Evolutionary conservation across 1,284 basidiomycete species (phyloP).

Genomic region (Exobasidium cylindrosporum): DNA sequence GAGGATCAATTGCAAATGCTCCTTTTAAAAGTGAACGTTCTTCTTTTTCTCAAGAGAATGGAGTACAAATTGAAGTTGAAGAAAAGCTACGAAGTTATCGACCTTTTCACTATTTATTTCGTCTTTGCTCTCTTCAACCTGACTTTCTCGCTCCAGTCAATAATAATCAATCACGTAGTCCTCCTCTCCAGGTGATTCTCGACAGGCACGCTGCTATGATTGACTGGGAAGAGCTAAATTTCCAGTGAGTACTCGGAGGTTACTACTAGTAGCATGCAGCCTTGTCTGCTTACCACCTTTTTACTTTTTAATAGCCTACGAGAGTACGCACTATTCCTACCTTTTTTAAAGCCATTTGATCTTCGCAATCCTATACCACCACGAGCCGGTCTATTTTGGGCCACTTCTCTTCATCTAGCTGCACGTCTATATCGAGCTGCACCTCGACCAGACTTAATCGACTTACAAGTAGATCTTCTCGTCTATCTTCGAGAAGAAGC

Average conservation of each 20-base stretch:
- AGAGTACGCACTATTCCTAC: not conserved
- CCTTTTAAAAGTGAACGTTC: not conserved
- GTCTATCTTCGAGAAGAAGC: not conserved
- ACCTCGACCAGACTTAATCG: not conserved
- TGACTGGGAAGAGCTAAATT: not conserved
- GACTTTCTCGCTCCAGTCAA: not conserved
- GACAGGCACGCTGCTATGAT: not conserved
- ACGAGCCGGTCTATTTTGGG: not conserved
- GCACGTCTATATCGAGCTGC: not conserved
- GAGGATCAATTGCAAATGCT: not conserved
- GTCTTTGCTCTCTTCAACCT: not conserved
- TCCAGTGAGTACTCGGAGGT: not conserved
- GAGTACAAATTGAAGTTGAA: not conserved
- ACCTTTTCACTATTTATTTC: not conserved
- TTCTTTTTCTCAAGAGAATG: not conserved
- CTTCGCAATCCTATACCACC: not conserved
- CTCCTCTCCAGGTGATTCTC: not conserved
- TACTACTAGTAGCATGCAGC: too few species aligned
- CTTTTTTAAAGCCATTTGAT: not conserved
- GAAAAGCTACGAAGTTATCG: not conserved
- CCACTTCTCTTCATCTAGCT: not conserved
- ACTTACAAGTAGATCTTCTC: not conserved
- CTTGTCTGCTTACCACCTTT: not conserved
- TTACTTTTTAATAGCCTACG: not conserved
- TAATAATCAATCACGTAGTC: not conserved